Evolutionary conservation across 805 yeast genomes (phyloP).

Genomic region (Millerozyma miso): DNA sequence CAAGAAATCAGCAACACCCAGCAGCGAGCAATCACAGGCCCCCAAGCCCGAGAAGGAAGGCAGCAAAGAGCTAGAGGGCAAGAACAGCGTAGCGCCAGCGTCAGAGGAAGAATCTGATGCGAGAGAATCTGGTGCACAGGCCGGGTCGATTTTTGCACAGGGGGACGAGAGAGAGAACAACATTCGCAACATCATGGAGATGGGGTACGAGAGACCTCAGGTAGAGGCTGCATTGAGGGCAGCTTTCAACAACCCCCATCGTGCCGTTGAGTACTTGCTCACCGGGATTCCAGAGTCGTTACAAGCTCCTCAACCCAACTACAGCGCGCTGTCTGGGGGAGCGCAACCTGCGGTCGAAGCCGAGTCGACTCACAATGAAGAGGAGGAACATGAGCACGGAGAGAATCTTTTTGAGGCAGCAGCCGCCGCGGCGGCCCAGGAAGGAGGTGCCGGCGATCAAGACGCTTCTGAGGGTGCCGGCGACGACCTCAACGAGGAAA

Average conservation of each 20-base stretch:
- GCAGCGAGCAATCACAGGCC: constrained; percentile 13
- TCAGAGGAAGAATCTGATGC: constrained; percentile 4
- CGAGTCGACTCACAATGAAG: constrained; percentile 14
- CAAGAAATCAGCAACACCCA: constrained; percentile 26
- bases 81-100: neutral
- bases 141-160: constrained; percentile 60
- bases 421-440: constrained; percentile 26
- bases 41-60: constrained; percentile 12
- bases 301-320: constrained; percentile 26
- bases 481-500: constrained; percentile 42
- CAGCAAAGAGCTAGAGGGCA: constrained; percentile 6
- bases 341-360: constrained; percentile 18
- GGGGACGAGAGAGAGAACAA: constrained; percentile 79
- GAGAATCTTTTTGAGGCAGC: constrained; percentile 57
- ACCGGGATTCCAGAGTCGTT: constrained; percentile 80
- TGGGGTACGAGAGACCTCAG: constrained; percentile 89
- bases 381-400: constrained; percentile 19
- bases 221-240: constrained; percentile 90
- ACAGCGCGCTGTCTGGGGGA: constrained; percentile 5
- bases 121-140: constrained; percentile 20
- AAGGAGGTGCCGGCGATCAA: constrained; percentile 27
- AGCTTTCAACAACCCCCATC: constrained; percentile 95
- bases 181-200: constrained; percentile 79
- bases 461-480: constrained; percentile 17
- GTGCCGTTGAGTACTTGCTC: constrained; percentile 92